Evolutionary conservation across 1,284 basidiomycete genomes (phyloP), one percentile per base, ranked within the genome.

Genomic region (Wallemia mellicola): DNA sequence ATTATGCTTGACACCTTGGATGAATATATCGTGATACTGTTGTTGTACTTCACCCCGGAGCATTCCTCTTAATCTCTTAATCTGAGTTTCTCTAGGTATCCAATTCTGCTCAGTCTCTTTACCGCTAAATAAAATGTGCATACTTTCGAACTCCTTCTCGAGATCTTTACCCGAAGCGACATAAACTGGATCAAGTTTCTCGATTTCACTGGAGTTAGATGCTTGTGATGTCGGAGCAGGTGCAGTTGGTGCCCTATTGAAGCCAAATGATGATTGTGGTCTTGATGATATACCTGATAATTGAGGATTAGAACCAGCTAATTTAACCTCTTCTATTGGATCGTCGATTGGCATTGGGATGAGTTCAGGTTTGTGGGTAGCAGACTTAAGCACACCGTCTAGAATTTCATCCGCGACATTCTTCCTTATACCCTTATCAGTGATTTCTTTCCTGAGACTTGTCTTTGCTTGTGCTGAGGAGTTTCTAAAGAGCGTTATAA

Each of bases 51-150:
- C 81, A 27, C 83, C 86, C 64, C 81, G 83, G 62, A 99, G 70
- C 85, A 98, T 89, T 3, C 92, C 91, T 58, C 94, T 78, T 11
- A 98, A 79, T 19, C 79, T 77, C 57, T 80, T 74, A 61, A 95
- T 75, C 15, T 82, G 76, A 62, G 77, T 79, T 63, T 99, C 92
- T 62, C 92, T 77, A 25, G 75, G 73, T 54, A 79, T 76, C 92
- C 92, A 99, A 67, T 99, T 99, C 65, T 92, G 86, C 67, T 98
- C 92, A 0, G 85, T 87, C 72, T 99, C 94, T 71, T 81, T 94
- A 19, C 88, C 89, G 80, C 87, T 83, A 66, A 95, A 95, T 61
- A 75, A 73, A 58, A 82, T 82, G 24, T 77, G 67, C 81, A 94
- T 88, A 19, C 72, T 71, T 2, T 76, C 72, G 66, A 95, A 86